Evolutionary conservation across 164 flowering plant genomes (phyloP), one percentile per base, ranked within the genome.

Genomic region (Echeveria elegans): DNA sequence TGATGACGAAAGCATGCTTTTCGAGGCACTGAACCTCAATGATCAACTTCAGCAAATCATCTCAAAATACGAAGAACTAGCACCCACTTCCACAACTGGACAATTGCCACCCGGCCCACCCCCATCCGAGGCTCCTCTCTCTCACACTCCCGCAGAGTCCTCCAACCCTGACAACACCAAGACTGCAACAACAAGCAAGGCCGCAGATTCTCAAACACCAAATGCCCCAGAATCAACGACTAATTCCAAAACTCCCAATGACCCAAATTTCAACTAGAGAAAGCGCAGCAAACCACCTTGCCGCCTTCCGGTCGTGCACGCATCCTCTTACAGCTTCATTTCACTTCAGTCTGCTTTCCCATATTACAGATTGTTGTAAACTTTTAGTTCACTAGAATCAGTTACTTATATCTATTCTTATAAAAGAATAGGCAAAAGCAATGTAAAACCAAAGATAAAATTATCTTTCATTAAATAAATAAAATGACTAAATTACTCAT

Each of bases 1-100:
- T 24, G 86, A 86, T 10, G 92, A 90, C 58, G 93, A 92, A 63
- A 77, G 53, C 8, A 71, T 87, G 76, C 90, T 92, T 29, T 88
- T 88, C 62, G 96, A 88, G 72, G 96, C 96, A 36, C 77, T 92
- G 36, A 81, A 79, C 79, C 86, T 92, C 43, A 79, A 92, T 52
- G 98, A 90, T 19, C 85, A 87, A 73, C 88, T 92, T 63, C 85
- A 82, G 60, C 75, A 73, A 38, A 80, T 85, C 69, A 78, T 89
- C 73, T 80, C 88, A 56, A 85, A 71, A 71, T 83, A 74, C 53
- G 82, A 79, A 63, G 83, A 79, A 72, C 68, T 80, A 69, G 74
- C 69, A 71, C 8, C 45, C 45, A 40, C 45, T 12, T 40, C 19
- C 26, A 10, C 52, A 66, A n/a, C 68, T 23, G 64, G 43, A 16